phyloP scores from a whole-genome alignment of 345 rosid genomes.

The Mangifera indica region DNA sequence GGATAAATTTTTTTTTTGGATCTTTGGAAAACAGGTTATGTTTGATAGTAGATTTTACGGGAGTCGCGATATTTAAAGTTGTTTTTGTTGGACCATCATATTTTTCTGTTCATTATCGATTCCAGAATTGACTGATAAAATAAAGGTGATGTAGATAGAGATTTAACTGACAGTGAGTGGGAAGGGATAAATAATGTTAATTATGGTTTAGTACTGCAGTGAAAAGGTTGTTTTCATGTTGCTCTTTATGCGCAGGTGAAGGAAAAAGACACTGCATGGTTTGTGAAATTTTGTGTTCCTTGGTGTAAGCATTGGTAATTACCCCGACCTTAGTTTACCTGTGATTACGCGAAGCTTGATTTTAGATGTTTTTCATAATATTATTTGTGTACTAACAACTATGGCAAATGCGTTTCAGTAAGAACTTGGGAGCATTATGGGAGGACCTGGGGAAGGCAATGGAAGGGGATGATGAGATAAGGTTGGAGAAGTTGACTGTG shows the following conservation, averaged over 20 bases:
- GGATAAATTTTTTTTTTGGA: not conserved
- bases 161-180: not conserved
- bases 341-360: not conserved
- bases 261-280: slow-evolving; percentile 97
- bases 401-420: slow-evolving; percentile 43
- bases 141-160: not conserved
- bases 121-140: not conserved
- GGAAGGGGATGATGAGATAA: slow-evolving; percentile 93
- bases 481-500: slow-evolving; percentile 95
- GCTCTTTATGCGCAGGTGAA: slow-evolving; percentile 51
- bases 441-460: slow-evolving; percentile 81
- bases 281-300: slow-evolving; percentile 94
- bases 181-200: not conserved
- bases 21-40: not conserved
- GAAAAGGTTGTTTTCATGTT: not conserved
- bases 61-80: not conserved
- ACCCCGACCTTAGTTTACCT: not conserved
- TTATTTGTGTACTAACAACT: slow-evolving; percentile 20
- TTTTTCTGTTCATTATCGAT: not conserved
- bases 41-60: not conserved
- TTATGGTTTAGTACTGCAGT: not conserved
- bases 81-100: not conserved
- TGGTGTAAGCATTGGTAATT: slow-evolving; percentile 99
- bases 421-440: slow-evolving; percentile 89
- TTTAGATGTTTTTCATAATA: not conserved